phyloP scores from a whole-genome alignment of 2,329 filamentous ascomycete genomes.

The Venturia nashicola region DNA sequence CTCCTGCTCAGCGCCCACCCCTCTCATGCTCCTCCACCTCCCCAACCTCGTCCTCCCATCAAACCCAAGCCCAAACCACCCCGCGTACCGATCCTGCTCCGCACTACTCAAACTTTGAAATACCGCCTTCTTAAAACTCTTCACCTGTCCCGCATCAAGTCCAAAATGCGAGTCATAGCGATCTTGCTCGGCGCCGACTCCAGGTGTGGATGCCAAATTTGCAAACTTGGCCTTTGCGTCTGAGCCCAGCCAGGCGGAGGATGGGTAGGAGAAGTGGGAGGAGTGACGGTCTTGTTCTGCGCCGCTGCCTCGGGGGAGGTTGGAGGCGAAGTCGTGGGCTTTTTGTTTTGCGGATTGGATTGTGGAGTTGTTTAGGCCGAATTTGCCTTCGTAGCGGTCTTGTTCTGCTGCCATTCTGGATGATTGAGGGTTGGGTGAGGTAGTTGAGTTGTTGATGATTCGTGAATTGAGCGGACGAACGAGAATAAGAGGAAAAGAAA shows the following conservation, averaged over 20 bases:
- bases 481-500: neutral
- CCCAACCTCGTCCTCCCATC: constrained; percentile 5
- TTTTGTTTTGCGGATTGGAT: neutral
- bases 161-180: constrained; percentile 3
- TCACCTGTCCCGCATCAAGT: neutral
- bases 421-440: neutral
- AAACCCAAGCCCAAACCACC: constrained; percentile 7
- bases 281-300: constrained; percentile 6
- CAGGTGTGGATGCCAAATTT: neutral
- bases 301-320: neutral
- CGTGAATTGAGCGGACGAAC: neutral
- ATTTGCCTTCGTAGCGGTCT: constrained; percentile 6
- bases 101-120: constrained; percentile 5
- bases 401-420: constrained; percentile 2
- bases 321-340: neutral
- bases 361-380: neutral
- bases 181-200: constrained; percentile 7
- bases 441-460: neutral
- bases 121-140: constrained; percentile 3
- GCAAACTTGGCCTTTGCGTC: neutral
- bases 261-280: constrained; percentile 1
- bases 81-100: constrained; percentile 7
- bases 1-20: constrained; percentile 3
- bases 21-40: neutral
- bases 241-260: neutral